Conservation (phyloP, 2,329 filamentous ascomycete genomes). For the Coniella vitis region DNA sequence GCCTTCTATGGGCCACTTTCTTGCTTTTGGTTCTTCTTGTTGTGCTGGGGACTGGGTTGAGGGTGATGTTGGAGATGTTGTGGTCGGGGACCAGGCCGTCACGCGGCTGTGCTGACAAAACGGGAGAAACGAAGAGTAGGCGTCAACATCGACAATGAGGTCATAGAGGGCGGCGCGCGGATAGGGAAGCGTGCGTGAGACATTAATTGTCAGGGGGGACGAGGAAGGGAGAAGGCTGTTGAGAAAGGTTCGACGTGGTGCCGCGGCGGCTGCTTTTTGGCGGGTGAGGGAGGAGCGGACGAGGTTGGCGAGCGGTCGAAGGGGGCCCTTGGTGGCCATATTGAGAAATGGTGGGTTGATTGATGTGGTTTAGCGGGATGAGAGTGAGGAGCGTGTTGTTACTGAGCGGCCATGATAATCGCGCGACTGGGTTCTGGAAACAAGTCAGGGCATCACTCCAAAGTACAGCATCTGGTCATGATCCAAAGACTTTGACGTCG, state of each 20-base stretch:
- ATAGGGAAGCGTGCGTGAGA: slow-evolving; percentile 72
- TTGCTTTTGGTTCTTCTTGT: slow-evolving; percentile 23
- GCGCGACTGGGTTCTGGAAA: background rate
- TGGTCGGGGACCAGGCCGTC: slow-evolving; percentile 61
- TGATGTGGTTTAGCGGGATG: no score
- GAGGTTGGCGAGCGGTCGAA: slow-evolving; percentile 7
- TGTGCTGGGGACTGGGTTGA: no score
- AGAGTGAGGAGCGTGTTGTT: background rate
- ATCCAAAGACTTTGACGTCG: slow-evolving; percentile 8
- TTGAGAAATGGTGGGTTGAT: background rate
- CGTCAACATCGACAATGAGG: slow-evolving; percentile 81
- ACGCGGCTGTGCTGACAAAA: slow-evolving; percentile 77
- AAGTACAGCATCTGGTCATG: no score
- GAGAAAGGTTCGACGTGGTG: slow-evolving; percentile 14
- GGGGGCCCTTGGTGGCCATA: slow-evolving; percentile 12
- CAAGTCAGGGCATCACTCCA: background rate
- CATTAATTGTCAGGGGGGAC: slow-evolving; percentile 56
- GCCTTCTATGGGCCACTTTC: slow-evolving; percentile 63
- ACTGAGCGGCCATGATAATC: slow-evolving; percentile 2
- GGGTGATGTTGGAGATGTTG: slow-evolving; percentile 22
- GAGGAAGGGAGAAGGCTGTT: slow-evolving; percentile 22
- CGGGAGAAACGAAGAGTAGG: slow-evolving; percentile 82
- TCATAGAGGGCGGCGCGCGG: slow-evolving; percentile 64
- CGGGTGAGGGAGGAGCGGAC: background rate
- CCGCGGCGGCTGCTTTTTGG: background rate